Evolutionary conservation across 306 rosid species (phyloP).

Genomic region (Vigna reflexopilosa): DNA sequence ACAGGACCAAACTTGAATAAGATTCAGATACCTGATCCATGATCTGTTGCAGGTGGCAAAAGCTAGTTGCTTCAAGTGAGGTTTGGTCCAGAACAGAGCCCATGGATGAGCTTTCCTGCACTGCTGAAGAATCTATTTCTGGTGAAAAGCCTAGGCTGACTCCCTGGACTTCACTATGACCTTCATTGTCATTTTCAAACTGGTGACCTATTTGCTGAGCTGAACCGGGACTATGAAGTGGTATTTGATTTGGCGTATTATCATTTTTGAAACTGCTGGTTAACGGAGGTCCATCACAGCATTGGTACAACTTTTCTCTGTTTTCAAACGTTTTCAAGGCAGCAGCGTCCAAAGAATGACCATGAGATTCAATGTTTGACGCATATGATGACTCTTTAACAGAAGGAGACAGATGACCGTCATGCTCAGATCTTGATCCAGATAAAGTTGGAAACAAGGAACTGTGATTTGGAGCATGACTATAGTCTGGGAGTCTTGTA

Average conservation of each 20-base stretch:
- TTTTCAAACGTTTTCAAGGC: conserved; percentile 48
- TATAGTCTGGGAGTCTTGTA: conserved; percentile 37
- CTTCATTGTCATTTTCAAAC: conserved; percentile 71
- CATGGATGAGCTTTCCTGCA: conserved; percentile 67
- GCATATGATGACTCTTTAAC: conserved; percentile 64
- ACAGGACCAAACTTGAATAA: conserved; percentile 20
- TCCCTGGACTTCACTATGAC: conserved; percentile 70
- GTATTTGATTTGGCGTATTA: conserved; percentile 45
- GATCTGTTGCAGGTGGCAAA: conserved; percentile 74
- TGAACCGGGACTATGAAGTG: conserved; percentile 50
- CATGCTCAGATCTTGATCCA: conserved; percentile 51
- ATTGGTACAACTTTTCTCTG: conserved; percentile 46
- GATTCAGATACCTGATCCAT: conserved; percentile 71
- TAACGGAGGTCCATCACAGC: conserved; percentile 46
- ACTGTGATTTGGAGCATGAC: conserved; percentile 45
- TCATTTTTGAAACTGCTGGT: conserved; percentile 49
- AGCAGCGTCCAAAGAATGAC: conserved; percentile 55
- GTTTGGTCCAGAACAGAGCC: conserved; percentile 57
- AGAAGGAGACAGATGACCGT: conserved; percentile 50
- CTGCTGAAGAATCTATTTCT: conserved; percentile 67
- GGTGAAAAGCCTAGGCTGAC: conserved; percentile 56
- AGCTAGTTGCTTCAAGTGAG: conserved; percentile 68
- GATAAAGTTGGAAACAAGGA: conserved; percentile 51
- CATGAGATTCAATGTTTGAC: conserved; percentile 64
- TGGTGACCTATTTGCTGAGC: conserved; percentile 52